Evolutionary conservation across 768 basidiomycete species (phyloP).

Genomic region (Tricholoma terreum): DNA sequence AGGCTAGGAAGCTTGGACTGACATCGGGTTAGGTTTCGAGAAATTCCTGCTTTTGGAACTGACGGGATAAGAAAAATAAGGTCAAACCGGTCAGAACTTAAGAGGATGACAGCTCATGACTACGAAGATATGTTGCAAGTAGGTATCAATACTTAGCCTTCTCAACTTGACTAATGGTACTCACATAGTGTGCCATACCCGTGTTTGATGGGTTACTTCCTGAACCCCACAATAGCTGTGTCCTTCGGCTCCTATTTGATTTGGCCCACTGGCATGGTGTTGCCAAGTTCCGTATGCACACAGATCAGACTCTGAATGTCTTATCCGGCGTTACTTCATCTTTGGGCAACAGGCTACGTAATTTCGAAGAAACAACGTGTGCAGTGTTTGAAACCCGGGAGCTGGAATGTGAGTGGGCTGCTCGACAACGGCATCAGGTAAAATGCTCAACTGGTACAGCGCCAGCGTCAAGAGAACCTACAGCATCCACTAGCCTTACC

Average conservation of each 20-base stretch:
- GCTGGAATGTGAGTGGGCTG: not conserved
- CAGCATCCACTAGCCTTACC: not conserved
- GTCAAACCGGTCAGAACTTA: not conserved
- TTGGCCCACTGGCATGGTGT: conserved; percentile 3
- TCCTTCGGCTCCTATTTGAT: too few relatives aligned
- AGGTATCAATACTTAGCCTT: too few relatives aligned
- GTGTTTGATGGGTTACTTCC: conserved; percentile 5
- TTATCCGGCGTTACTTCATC: not conserved
- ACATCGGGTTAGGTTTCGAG: not conserved
- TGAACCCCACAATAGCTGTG: not conserved
- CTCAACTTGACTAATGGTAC: too few relatives aligned
- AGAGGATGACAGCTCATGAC: too few relatives aligned
- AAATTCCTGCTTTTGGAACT: conserved; percentile 4
- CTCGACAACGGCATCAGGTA: not conserved
- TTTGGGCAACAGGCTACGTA: not conserved
- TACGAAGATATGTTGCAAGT: too few relatives aligned
- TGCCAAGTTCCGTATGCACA: not conserved
- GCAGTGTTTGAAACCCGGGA: conserved; percentile 1
- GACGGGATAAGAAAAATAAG: too few relatives aligned
- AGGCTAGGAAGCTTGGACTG: not conserved
- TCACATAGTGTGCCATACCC: not conserved
- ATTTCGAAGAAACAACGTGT: not conserved
- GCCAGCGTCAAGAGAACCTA: too few relatives aligned
- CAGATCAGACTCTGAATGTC: not conserved
- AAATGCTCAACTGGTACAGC: not conserved